Base-by-base conservation (phyloP, 768 basidiomycete genomes). In the Serendipita sp. region DNA sequence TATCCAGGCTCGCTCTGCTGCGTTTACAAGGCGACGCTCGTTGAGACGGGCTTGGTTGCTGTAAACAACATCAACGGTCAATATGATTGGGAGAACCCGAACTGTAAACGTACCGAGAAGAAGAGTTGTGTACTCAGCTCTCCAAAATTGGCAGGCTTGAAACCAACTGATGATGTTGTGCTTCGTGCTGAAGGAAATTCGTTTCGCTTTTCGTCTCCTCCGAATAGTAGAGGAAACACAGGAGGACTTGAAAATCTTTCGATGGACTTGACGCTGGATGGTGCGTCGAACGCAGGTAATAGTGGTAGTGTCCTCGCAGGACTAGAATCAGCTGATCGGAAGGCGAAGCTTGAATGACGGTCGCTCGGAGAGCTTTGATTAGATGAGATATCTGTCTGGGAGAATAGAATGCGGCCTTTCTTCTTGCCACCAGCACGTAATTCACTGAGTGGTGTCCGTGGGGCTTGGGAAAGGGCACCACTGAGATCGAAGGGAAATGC, bases 1-100 rank as follows among this genome's bases (percentile, higher is more conserved):
- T 60, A 10, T 60, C 55, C 3, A 60, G 55, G 36, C 55, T 60
- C n/a, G 55, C 29, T 36, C 55, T 31, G 34, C 18, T 60, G 18
- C 55, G 55, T n/a, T 60, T 60, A n/a, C 16, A 60, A 3, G 55
- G 55, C 33, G 55, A 60, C 4, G 55, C 55, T 8, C 55, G 55
- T 60, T 60, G 55, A 8, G 55, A 60, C 4, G 55, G 55, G 18
- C 27, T 27, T 60, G 16, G 4, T 60, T 60, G 55, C 55, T 60
- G 34, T 60, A n/a, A 29, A 31, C 23, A 37, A 29, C 31, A 37
- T 33, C 48, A 52, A 33, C 16, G n/a, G 8, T 60, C 10, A 60
- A 29, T n/a, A 2, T 8, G 6, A n/a, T 31, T 29, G 8, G 8
- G 4, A 60, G 34, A n/a, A 16, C 10, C 36, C 4, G 55, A n/a